A percentile compares a stretch with the other conserved stretches of the same genome.
phyloP scores from a whole-genome alignment of 2,329 filamentous ascomycete genomes.

The Onygenales sp. region DNA sequence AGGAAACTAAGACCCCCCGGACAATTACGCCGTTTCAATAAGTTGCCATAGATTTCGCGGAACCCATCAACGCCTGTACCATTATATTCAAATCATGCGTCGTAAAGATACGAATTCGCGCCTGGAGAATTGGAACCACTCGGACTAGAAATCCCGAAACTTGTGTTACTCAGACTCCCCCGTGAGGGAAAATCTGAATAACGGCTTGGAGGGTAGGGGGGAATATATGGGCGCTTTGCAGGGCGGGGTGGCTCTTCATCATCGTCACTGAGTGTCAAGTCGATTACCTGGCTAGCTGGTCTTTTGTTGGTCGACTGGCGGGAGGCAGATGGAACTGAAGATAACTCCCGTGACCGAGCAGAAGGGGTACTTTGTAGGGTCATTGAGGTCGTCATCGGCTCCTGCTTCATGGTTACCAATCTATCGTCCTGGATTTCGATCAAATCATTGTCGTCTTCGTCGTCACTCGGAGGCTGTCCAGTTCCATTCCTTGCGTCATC shows the following conservation, averaged over 20 bases:
- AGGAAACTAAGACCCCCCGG: too few relatives aligned
- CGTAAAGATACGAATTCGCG: constrained; percentile 8
- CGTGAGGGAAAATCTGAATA: constrained; percentile 11
- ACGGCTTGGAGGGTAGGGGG: constrained; percentile 11
- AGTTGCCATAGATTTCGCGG: too few relatives aligned
- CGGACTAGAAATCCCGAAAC: constrained; percentile 12
- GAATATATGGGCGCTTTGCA: constrained; percentile 21
- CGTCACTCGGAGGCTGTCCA: constrained; percentile 31
- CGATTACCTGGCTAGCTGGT: constrained; percentile 41
- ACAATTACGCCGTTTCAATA: too few relatives aligned
- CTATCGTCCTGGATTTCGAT: constrained; percentile 39
- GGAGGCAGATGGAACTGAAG: constrained; percentile 27
- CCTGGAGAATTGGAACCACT: constrained; percentile 10
- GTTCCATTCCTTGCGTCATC: constrained; percentile 31
- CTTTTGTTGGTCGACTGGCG: constrained; percentile 36
- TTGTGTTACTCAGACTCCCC: constrained; percentile 14
- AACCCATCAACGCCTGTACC: background rate
- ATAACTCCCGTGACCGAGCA: constrained; percentile 28
- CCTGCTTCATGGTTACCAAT: constrained; percentile 28
- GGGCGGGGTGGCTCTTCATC: constrained; percentile 36
- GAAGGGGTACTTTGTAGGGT: constrained; percentile 23
- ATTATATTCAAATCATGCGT: constrained; percentile 5
- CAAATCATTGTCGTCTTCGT: constrained; percentile 39
- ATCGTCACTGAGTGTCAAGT: constrained; percentile 45
- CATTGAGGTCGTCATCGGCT: constrained; percentile 17